phyloP scores from a whole-genome alignment of 306 rosid species.

The Vigna hirtella region DNA sequence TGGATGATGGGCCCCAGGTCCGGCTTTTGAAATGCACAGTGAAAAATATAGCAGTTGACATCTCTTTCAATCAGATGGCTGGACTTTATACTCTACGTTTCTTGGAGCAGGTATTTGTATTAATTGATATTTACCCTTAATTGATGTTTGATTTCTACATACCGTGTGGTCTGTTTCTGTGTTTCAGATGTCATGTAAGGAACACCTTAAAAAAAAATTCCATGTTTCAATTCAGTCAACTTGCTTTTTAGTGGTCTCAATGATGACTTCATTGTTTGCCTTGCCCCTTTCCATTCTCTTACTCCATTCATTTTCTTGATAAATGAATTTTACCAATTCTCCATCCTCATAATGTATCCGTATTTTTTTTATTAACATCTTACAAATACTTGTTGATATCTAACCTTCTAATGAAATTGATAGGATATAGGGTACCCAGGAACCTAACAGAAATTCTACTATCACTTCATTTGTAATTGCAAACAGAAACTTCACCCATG shows the following conservation, averaged over 20 bases:
- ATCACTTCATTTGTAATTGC: neutral
- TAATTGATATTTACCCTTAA: constrained; percentile 8
- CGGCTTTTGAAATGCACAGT: constrained; percentile 66
- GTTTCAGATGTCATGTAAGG: constrained; percentile 16
- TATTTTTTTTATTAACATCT: neutral
- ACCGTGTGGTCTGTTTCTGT: neutral
- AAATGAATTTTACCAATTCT: neutral
- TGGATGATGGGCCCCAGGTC: constrained; percentile 60
- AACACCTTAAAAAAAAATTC: constrained; percentile 16
- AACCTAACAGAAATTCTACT: neutral
- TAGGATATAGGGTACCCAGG: too few species aligned
- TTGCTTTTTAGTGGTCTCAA: constrained; percentile 27
- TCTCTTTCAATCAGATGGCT: constrained; percentile 77
- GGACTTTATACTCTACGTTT: constrained; percentile 69
- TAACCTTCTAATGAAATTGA: neutral
- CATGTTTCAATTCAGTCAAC: constrained; percentile 26
- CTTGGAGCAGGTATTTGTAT: constrained; percentile 65
- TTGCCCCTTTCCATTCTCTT: neutral
- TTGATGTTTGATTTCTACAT: constrained; percentile 35
- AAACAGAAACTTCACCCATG: neutral
- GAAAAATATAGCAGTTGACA: constrained; percentile 64
- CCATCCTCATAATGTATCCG: neutral
- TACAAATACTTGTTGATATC: neutral
- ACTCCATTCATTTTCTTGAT: neutral
- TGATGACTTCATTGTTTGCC: constrained; percentile 25